These are phyloP conservation scores for Linum usitatissimum DNA, from an alignment of 345 rosid species.

Conservation along the genomic window DNA sequence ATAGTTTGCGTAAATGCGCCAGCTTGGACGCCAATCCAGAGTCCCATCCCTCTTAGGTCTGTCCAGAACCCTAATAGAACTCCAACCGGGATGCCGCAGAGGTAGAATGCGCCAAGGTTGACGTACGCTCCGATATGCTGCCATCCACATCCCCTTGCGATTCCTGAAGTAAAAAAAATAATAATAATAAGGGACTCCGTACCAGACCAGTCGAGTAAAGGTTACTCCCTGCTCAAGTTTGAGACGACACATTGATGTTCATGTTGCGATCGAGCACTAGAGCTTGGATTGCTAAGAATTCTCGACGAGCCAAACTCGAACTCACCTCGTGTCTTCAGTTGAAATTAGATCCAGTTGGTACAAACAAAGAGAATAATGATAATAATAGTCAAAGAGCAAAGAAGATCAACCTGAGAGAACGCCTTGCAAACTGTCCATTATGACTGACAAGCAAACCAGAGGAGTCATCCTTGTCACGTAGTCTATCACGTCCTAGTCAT, in stretches of 20 bases:
- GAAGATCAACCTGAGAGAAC: constrained; percentile 42
- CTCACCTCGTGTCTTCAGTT: no score
- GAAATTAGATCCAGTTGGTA: not conserved
- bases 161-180: constrained; percentile 21
- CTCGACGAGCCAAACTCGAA: no score
- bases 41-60: constrained; percentile 38
- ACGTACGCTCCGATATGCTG: constrained; percentile 53
- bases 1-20: constrained; percentile 31
- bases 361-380: not conserved
- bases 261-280: no score
- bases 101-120: constrained; percentile 49
- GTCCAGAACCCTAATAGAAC: constrained; percentile 29
- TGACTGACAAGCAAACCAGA: constrained; percentile 44
- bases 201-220: no score
- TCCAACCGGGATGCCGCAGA: constrained; percentile 43
- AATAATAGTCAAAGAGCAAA: not conserved
- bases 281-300: no score
- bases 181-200: no score
- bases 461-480: constrained; percentile 66
- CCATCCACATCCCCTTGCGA: constrained; percentile 64
- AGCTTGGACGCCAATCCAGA: constrained; percentile 39
- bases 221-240: no score
- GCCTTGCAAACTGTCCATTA: constrained; percentile 53
- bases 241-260: no score
- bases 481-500: constrained; percentile 51